phyloP scores from a whole-genome alignment of 2,329 filamentous ascomycete species.

The Talaromyces piceae region DNA sequence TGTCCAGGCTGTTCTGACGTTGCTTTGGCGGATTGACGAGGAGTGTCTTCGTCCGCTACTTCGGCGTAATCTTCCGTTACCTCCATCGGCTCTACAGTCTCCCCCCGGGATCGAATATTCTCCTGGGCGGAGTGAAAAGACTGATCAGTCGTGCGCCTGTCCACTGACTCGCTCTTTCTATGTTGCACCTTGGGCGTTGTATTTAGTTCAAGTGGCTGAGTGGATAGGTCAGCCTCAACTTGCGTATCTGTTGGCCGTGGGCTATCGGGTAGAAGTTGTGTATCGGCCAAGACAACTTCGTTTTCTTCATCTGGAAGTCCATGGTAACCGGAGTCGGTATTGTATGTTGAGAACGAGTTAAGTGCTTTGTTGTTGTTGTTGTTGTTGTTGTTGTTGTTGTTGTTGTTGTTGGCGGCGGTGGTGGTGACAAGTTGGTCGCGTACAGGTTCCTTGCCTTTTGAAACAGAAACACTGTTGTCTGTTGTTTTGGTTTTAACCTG shows the following conservation, averaged over 20 bases:
- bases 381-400: too few relatives aligned
- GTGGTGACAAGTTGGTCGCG: slow-evolving; percentile 12
- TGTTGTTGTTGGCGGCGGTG: too few relatives aligned
- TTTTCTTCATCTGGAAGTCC: slow-evolving; percentile 32
- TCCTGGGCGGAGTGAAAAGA: slow-evolving; percentile 43
- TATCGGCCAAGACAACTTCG: slow-evolving; percentile 29
- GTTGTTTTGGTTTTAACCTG: neutral
- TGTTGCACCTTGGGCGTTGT: slow-evolving; percentile 13
- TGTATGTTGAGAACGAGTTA: slow-evolving; percentile 34
- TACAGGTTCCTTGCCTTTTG: slow-evolving; percentile 9
- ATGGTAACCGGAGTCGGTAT: slow-evolving; percentile 43
- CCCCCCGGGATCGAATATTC: slow-evolving; percentile 25
- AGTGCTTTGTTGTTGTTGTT: slow-evolving; percentile 21
- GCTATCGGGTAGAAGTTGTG: slow-evolving; percentile 10
- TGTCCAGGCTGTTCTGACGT: slow-evolving; percentile 10
- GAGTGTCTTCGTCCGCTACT: slow-evolving; percentile 14
- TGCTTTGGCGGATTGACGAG: slow-evolving; percentile 10
- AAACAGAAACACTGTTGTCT: neutral
- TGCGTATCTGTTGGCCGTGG: slow-evolving; percentile 18
- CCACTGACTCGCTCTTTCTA: slow-evolving; percentile 20
- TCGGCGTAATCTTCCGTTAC: slow-evolving; percentile 21
- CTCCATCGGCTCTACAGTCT: slow-evolving; percentile 32
- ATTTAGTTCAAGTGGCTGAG: slow-evolving; percentile 14
- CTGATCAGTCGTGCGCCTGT: slow-evolving; percentile 34
- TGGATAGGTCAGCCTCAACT: neutral